Conservation (phyloP, 495 filamentous ascomycete species). For the Aspergillus baeticus region DNA sequence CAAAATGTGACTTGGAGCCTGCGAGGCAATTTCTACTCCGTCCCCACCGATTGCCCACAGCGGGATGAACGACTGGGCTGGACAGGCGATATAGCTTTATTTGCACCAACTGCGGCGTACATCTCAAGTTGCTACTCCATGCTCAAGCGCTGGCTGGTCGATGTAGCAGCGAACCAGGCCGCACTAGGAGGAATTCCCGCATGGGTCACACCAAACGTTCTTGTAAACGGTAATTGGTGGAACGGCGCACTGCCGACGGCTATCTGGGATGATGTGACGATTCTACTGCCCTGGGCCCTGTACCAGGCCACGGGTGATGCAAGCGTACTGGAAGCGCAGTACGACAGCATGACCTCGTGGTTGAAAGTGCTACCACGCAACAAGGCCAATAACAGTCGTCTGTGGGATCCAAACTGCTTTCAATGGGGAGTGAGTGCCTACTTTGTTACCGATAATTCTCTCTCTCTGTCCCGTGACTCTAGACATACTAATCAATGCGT, state of each 20-base stretch:
- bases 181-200: conserved; percentile 10
- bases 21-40: conserved; percentile 55
- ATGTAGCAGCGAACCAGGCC: conserved; percentile 39
- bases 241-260: conserved; percentile 31
- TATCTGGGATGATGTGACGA: conserved; percentile 49
- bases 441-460: neutral
- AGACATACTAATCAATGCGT: neutral
- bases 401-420: neutral
- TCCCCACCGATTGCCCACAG: conserved; percentile 57
- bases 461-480: neutral
- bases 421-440: neutral
- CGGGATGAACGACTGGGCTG: conserved; percentile 58
- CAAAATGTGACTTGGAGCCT: conserved; percentile 52
- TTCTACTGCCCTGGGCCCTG: conserved; percentile 46
- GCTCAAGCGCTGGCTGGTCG: conserved; percentile 54
- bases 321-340: conserved; percentile 24
- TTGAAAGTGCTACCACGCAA: neutral
- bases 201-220: conserved; percentile 34
- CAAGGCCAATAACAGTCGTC: neutral
- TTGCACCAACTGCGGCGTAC: conserved; percentile 40
- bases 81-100: conserved; percentile 56
- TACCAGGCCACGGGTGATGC: conserved; percentile 44
- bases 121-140: conserved; percentile 27
- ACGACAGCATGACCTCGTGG: neutral
- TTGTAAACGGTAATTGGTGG: conserved; percentile 18